Conservation (phyloP, 768 basidiomycete species). For the Leccinellum rugosiceps region DNA sequence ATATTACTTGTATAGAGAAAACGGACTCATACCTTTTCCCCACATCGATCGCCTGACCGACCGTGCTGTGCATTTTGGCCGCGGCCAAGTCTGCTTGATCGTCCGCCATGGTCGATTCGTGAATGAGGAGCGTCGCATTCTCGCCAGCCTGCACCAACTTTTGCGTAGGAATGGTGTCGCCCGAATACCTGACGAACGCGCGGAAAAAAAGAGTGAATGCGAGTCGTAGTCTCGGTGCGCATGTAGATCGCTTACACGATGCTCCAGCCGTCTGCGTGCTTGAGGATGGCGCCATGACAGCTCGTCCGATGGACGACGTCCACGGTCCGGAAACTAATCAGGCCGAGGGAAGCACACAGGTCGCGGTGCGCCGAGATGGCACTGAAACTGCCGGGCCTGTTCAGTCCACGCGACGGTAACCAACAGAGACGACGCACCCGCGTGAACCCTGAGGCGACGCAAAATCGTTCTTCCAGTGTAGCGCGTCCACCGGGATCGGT, state of each 20-base stretch:
- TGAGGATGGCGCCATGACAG: conserved; percentile 70
- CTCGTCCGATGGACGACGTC: conserved; percentile 70
- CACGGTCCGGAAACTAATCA: conserved; percentile 62
- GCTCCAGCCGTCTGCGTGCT: conserved; percentile 57
- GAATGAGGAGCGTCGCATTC: conserved; percentile 79
- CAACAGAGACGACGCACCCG: conserved; percentile 1
- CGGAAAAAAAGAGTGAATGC: background rate
- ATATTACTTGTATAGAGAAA: background rate
- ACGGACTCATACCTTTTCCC: conserved; percentile 54
- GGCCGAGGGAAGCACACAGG: conserved; percentile 51
- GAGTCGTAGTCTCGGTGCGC: background rate
- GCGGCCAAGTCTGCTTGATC: conserved; percentile 71
- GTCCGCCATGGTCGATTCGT: conserved; percentile 92
- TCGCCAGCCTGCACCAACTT: conserved; percentile 62
- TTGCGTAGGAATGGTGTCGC: conserved; percentile 80
- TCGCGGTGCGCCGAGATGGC: conserved; percentile 39
- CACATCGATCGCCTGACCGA: conserved; percentile 81
- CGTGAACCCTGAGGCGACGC: conserved; percentile 26
- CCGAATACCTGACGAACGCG: conserved; percentile 68
- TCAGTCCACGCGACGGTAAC: background rate
- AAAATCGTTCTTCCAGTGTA: conserved; percentile 45
- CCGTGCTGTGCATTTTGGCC: conserved; percentile 84
- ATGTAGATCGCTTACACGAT: conserved; percentile 31
- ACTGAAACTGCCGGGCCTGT: conserved; percentile 29
- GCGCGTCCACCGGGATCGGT: conserved; percentile 51